Conservation (phyloP, 305 asterid genomes). For the Caryopteris hybrid region DNA sequence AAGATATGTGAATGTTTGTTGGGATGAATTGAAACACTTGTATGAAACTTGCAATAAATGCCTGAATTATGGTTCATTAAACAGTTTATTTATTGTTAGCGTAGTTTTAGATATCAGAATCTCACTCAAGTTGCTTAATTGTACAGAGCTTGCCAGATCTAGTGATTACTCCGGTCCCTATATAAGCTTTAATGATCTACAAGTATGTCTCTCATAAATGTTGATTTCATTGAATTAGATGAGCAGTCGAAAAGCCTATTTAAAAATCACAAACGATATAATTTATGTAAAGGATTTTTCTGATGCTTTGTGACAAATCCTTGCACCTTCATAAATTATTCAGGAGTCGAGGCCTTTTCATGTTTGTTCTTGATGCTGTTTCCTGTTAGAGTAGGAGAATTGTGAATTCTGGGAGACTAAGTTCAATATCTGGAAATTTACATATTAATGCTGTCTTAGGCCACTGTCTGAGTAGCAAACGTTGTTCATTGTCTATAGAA, state of each 20-base stretch:
- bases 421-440: background rate
- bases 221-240: too few relatives aligned
- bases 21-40: background rate
- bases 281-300: too few relatives aligned
- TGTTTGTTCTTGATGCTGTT: background rate
- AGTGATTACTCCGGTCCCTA: background rate
- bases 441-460: background rate
- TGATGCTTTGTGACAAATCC: background rate
- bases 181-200: background rate
- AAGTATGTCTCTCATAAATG: too few relatives aligned
- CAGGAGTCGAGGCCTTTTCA: background rate
- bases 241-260: too few relatives aligned
- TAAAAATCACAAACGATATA: too few relatives aligned
- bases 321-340: too few relatives aligned
- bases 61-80: background rate
- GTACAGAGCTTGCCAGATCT: background rate
- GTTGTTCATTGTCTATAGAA: background rate
- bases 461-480: background rate
- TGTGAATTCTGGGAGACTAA: background rate
- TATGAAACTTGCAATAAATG: background rate
- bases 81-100: background rate
- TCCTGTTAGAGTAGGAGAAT: background rate
- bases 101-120: background rate
- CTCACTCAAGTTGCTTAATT: background rate
- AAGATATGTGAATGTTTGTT: background rate